Evolutionary conservation across 2,329 filamentous ascomycete species (phyloP), one percentile per base, ranked within the genome.

Genomic region (Fusarium sublunatum): DNA sequence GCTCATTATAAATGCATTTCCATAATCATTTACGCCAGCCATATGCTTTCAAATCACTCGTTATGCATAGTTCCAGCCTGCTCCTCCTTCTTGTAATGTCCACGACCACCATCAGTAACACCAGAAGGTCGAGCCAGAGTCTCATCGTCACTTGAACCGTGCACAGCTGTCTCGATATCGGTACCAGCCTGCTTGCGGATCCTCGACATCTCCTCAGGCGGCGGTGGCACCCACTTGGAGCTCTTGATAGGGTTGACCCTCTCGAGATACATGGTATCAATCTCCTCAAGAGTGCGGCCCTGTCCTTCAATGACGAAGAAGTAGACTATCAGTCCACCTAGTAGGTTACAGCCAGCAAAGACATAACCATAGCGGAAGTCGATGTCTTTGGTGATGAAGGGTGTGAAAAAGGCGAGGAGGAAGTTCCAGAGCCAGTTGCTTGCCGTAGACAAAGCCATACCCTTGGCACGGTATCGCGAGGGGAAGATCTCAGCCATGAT

Each of bases 231-330:
- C 84, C 84, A 91, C 60, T 82, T 77, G 41, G 78, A 73, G 67
- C 86, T 88, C 79, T 86, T 84, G 78, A 85, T 86, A 0, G 89
- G 88, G 64, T 79, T 84, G 15, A 91, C 87, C 25, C 78, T 78
- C 45, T 88, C 79, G 32, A 91, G 80, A 65, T 92, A 93, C 88
- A 91, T 91, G 43, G 87, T 89, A 69, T 94, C 91, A 52, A 94
- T 90, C 74, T 93, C 90, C 77, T 94, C 91, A 2, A 94, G 81
- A 0, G 86, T 88, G 6, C 90, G 84, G 48, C 88, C 90, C 71
- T 91, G 88, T 41, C 85, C 88, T 73, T 93, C 91, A 53, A 90
- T 86, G 48, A 93, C 84, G 74, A 92, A 92, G 77, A 93, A 91
- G 79, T 89, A 93, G 28, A 93, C 88, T 11, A 92, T 75, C 0